Base-by-base conservation (phyloP, 768 basidiomycete genomes). In the Auriscalpium orientale region DNA sequence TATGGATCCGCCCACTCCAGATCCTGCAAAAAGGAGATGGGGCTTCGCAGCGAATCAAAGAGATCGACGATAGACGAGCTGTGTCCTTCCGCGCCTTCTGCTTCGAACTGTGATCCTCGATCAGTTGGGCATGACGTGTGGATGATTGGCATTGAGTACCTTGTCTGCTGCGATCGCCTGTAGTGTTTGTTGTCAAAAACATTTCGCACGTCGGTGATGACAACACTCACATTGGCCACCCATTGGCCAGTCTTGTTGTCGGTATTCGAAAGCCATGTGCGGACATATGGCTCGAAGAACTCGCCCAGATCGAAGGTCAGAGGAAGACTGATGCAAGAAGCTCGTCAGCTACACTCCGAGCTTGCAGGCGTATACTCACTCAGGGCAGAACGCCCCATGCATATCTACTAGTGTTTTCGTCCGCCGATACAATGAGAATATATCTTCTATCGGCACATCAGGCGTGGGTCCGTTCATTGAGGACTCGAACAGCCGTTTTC, bases 61-160 rank as follows among this genome's bases (percentile, higher is more conserved):
- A 99, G 77, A 70, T 99, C 97, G 21, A 94, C 85, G 54, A 99
- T 95, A 0, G 95, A 98, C n/a, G 95, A 94, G 63, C 92, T 95
- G 65, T 95, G 91, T 0, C 89, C 89, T 69, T 90, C 83, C 11
- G 76, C 57, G 58, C 89, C 79, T 72, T 93, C 80, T 55, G 91
- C 78, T 75, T 93, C 79, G 62, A 91, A 91, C 85, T 89, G 59
- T 28, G 33, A 37, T n/a, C 28, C 46, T 38, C 8, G 8, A 21
- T 43, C 3, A 43, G 18, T 43, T 43, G 4, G 40, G 28, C 7
- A 28, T 28, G 28, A 28, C 7, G 28, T 7, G 7, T 7, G 28
- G 28, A 28, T 28, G 28, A 28, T 28, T 4, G 28, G 28, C 4
- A 28, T 28, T 28, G 4, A 35, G 20, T 35, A 92, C 91, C 75